Evolutionary conservation across 2,329 filamentous ascomycete genomes (phyloP).

Genomic region (Calonectria henricotiae): DNA sequence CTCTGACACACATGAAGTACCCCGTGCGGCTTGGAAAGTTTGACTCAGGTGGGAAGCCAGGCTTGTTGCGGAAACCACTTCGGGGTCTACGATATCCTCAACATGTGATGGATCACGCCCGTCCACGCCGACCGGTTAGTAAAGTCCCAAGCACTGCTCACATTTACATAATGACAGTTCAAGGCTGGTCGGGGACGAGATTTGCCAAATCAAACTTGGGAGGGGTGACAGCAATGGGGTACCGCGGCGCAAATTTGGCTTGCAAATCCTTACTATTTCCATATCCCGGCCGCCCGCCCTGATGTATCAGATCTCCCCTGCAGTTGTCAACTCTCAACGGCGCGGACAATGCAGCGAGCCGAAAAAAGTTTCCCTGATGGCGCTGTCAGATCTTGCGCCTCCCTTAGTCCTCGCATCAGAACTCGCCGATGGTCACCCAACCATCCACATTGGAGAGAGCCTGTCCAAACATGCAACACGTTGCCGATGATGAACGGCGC

Average conservation of each 20-base stretch:
- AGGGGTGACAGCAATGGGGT: constrained; percentile 24
- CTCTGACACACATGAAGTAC: constrained; percentile 33
- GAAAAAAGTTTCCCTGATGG: constrained; percentile 39
- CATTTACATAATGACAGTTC: constrained; percentile 27
- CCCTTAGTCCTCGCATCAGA: constrained; percentile 32
- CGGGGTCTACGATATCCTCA: constrained; percentile 29
- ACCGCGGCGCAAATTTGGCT: constrained; percentile 40
- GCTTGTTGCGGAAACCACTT: constrained; percentile 31
- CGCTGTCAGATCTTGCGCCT: constrained; percentile 35
- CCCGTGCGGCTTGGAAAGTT: constrained; percentile 22
- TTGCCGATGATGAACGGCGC: constrained; percentile 18
- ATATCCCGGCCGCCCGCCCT: constrained; percentile 34
- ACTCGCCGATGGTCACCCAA: constrained; percentile 36
- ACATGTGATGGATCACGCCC: constrained; percentile 40
- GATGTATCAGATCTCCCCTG: constrained; percentile 47
- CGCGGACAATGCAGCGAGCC: constrained; percentile 46
- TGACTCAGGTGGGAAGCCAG: constrained; percentile 21
- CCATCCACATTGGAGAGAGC: constrained; percentile 21
- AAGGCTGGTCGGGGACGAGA: constrained; percentile 27
- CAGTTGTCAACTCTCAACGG: constrained; percentile 51
- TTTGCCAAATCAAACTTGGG: constrained; percentile 27
- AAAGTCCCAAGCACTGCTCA: constrained; percentile 27
- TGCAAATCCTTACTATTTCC: constrained; percentile 47
- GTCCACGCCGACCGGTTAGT: constrained; percentile 31
- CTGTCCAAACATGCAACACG: constrained; percentile 6